phyloP scores from a whole-genome alignment of 140 eudicot species.

The Stevia rebaudiana region DNA sequence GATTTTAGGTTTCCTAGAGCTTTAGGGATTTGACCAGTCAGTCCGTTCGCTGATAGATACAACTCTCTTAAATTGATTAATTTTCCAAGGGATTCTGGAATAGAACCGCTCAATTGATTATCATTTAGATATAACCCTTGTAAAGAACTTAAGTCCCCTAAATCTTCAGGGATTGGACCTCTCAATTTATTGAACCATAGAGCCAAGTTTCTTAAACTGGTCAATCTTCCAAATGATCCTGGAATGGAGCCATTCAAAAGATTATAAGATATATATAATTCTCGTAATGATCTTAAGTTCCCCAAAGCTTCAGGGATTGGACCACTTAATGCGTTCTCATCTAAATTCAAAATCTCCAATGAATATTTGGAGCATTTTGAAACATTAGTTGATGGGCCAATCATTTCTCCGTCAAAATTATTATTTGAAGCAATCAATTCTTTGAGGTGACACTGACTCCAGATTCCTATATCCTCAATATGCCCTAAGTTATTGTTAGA shows the following conservation, averaged over 20 bases:
- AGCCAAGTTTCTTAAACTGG: slow-evolving; percentile 11
- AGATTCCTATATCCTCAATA: slow-evolving; percentile 4
- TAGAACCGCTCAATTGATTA: not conserved
- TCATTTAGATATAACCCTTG: not conserved
- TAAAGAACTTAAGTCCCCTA: not conserved
- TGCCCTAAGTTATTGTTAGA: not conserved
- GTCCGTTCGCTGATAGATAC: not conserved
- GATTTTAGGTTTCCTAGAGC: not conserved
- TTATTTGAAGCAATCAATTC: not conserved
- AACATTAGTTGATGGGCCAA: not conserved
- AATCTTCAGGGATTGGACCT: not conserved
- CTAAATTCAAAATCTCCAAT: not conserved
- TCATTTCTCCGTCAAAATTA: not conserved
- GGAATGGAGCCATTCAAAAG: too few species aligned
- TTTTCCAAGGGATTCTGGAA: slow-evolving; percentile 7
- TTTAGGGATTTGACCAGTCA: not conserved
- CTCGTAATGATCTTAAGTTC: slow-evolving; percentile 10
- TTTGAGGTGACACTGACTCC: slow-evolving; percentile 10
- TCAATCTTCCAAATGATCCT: slow-evolving; percentile 1
- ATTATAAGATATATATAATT: slow-evolving; percentile 7
- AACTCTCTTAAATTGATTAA: slow-evolving; percentile 8
- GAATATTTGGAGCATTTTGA: not conserved
- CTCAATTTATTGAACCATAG: not conserved
- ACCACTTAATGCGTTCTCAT: not conserved
- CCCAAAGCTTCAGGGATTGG: not conserved